phyloP scores from a whole-genome alignment of 768 basidiomycete species.

The Agaricus sinodeliciosus region DNA sequence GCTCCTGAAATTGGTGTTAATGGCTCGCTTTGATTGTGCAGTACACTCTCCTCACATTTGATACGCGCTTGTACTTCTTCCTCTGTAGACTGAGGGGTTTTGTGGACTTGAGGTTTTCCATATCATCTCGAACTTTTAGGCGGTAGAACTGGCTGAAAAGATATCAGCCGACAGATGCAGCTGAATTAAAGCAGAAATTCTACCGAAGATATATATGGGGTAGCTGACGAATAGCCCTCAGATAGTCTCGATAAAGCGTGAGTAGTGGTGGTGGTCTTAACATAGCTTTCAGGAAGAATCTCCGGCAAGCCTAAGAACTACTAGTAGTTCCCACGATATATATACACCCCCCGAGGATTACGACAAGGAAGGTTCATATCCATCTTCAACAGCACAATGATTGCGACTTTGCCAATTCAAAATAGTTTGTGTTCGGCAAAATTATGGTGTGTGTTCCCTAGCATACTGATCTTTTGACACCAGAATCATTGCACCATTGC shows the following conservation, averaged over 20 bases:
- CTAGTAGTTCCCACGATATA: background rate
- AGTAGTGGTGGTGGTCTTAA: conserved; percentile 12
- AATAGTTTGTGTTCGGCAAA: background rate
- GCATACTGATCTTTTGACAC: background rate
- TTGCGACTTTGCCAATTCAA: too few relatives aligned
- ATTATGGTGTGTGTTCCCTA: background rate
- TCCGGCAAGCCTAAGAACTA: background rate
- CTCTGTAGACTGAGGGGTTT: conserved; percentile 22
- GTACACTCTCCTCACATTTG: conserved; percentile 32
- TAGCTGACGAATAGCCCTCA: conserved; percentile 33
- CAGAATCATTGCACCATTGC: background rate
- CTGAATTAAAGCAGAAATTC: conserved; percentile 1
- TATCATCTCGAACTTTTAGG: conserved; percentile 51
- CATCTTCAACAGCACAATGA: too few relatives aligned
- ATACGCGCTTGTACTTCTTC: conserved; percentile 41
- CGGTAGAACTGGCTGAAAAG: conserved; percentile 56
- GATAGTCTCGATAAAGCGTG: conserved; percentile 34
- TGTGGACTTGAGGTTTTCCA: conserved; percentile 38
- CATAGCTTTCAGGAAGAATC: conserved; percentile 4
- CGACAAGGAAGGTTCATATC: too few relatives aligned
- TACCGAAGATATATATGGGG: conserved; percentile 41
- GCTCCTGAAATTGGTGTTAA: conserved; percentile 32
- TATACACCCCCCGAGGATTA: background rate
- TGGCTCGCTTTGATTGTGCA: background rate
- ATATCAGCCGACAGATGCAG: conserved; percentile 5